Conservation (phyloP, 257 asterid species). For the Nicotiana attenuata region DNA sequence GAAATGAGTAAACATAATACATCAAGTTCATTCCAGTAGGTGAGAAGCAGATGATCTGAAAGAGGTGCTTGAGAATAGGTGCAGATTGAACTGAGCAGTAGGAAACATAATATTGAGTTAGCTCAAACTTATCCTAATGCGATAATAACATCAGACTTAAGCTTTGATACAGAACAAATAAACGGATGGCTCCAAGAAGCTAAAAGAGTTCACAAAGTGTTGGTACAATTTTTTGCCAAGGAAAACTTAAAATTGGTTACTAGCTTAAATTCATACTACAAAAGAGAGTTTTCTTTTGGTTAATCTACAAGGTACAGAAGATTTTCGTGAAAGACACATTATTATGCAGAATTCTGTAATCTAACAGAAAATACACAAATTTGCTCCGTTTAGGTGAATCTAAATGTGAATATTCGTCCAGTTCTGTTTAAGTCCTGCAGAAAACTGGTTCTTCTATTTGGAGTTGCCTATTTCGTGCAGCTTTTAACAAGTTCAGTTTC, state of each 20-base stretch:
- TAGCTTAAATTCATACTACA: not conserved
- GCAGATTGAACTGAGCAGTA: not conserved
- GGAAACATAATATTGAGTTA: not conserved
- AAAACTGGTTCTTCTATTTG: not conserved
- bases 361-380: not conserved
- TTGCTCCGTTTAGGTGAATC: not conserved
- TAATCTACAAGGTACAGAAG: not conserved
- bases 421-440: not conserved
- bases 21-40: not conserved
- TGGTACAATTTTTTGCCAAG: not conserved
- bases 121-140: not conserved
- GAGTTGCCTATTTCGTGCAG: not conserved
- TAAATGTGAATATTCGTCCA: not conserved
- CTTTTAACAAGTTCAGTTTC: conserved; percentile 5
- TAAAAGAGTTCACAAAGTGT: not conserved
- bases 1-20: not conserved
- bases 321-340: not conserved
- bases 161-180: not conserved
- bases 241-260: not conserved
- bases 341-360: not conserved
- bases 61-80: not conserved
- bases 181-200: not conserved
- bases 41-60: conserved; percentile 4
- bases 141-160: not conserved
- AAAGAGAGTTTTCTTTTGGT: too few species aligned